These are phyloP conservation scores for Francoa sonchifolia DNA, from an alignment of 441 rosid genomes.

Conservation along the genomic window DNA sequence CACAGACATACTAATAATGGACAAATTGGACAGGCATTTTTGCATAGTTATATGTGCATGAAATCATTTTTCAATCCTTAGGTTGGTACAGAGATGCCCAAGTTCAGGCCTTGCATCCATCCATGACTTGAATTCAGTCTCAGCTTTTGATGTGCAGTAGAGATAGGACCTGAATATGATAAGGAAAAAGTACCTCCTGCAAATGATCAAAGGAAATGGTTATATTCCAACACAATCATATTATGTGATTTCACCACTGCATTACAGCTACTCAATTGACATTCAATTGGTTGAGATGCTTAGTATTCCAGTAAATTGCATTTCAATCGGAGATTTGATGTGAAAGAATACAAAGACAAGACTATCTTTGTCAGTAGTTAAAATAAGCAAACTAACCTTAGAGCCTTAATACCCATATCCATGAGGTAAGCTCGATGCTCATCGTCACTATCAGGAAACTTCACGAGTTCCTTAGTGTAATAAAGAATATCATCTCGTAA, in stretches of 20 bases:
- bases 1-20: too few species aligned
- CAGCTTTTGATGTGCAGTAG: constrained; percentile 46
- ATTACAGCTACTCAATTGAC: too few species aligned
- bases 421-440: constrained; percentile 53
- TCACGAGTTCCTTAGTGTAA: constrained; percentile 55
- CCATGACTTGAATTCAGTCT: constrained; percentile 62
- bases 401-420: constrained; percentile 86
- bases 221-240: background rate
- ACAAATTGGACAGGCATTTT: constrained; percentile 3
- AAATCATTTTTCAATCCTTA: constrained; percentile 64
- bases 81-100: constrained; percentile 79
- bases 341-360: background rate
- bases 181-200: constrained; percentile 89
- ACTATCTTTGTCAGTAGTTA: constrained; percentile 3
- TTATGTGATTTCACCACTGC: too few species aligned
- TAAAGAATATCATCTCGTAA: constrained; percentile 65
- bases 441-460: constrained; percentile 37
- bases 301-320: background rate
- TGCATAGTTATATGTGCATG: background rate
- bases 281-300: too few species aligned
- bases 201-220: constrained; percentile 5
- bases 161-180: constrained; percentile 88
- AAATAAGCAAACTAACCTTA: constrained; percentile 42
- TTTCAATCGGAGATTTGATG: background rate
- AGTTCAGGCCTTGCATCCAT: constrained; percentile 89